Evolutionary conservation across 352 stramenopile genomes (phyloP).

Genomic region (Pythium pyrilobum): DNA sequence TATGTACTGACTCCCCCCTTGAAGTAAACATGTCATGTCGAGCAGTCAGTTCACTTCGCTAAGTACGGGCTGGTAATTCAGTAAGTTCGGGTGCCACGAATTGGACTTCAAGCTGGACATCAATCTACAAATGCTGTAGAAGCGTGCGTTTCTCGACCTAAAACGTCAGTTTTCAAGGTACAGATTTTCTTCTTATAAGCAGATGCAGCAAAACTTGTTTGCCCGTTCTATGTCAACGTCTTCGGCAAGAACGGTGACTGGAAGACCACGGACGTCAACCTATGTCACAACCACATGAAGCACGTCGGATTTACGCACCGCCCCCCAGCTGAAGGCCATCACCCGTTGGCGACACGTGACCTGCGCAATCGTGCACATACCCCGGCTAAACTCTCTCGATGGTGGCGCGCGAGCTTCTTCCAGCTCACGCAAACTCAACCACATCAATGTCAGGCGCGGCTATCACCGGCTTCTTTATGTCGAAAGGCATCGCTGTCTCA

Average conservation of each 20-base stretch:
- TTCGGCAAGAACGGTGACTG: background rate
- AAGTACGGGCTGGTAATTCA: too few relatives aligned
- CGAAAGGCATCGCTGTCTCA: background rate
- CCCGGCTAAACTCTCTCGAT: background rate
- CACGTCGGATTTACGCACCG: background rate
- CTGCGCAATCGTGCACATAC: background rate
- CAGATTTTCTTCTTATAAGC: too few relatives aligned
- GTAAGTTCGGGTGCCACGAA: too few relatives aligned
- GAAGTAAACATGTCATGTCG: too few relatives aligned
- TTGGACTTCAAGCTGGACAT: too few relatives aligned
- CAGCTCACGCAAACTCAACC: background rate
- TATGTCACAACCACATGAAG: slow-evolving; percentile 6
- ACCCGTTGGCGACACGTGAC: background rate
- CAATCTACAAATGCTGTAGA: too few relatives aligned
- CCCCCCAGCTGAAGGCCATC: background rate
- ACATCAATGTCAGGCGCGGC: background rate
- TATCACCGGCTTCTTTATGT: background rate
- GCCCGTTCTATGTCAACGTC: slow-evolving; percentile 11
- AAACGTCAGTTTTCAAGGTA: too few relatives aligned
- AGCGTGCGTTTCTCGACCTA: too few relatives aligned
- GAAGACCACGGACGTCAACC: slow-evolving; percentile 1
- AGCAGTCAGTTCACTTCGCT: too few relatives aligned
- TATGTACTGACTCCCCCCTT: too few relatives aligned
- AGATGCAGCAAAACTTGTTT: too few relatives aligned
- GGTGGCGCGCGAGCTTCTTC: background rate